Conservation (phyloP, 1,284 basidiomycete genomes). For the Hemileia vastatrix region DNA sequence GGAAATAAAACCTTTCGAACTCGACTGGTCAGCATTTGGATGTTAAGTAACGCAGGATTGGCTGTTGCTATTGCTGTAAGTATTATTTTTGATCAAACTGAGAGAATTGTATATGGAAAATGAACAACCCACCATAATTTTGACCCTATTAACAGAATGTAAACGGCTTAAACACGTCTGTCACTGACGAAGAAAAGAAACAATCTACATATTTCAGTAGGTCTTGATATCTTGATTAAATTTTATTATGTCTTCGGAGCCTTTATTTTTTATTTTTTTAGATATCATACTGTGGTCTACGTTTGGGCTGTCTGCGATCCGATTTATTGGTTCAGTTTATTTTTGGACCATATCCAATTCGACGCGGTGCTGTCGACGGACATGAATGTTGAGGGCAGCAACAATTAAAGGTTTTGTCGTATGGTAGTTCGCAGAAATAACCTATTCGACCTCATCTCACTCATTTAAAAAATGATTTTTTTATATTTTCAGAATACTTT, state of each 20-base stretch:
- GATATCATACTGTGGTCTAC: slow-evolving; percentile 23
- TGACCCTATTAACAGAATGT: slow-evolving; percentile 8
- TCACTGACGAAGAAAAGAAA: slow-evolving; percentile 16
- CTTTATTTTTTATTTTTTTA: neutral
- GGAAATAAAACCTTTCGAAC: slow-evolving; percentile 45
- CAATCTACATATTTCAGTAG: slow-evolving; percentile 23
- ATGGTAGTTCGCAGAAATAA: too few species aligned
- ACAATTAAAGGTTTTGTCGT: too few species aligned
- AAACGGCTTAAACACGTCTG: slow-evolving; percentile 19
- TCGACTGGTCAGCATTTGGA: slow-evolving; percentile 43
- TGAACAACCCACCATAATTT: neutral
- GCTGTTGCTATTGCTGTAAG: slow-evolving; percentile 21
- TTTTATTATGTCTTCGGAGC: neutral
- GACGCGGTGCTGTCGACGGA: slow-evolving; percentile 17
- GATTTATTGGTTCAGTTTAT: slow-evolving; percentile 19
- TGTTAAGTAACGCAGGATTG: slow-evolving; percentile 17
- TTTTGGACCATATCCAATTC: slow-evolving; percentile 16
- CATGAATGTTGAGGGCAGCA: too few species aligned
- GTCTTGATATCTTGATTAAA: neutral
- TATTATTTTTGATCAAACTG: neutral
- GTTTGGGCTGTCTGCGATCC: slow-evolving; percentile 15
- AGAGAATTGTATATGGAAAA: too few species aligned
- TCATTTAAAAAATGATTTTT: too few species aligned
- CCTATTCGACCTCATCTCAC: too few species aligned
- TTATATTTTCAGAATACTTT: too few species aligned